phyloP scores from a whole-genome alignment of 2,329 filamentous ascomycete genomes.

The Alternaria longipes region DNA sequence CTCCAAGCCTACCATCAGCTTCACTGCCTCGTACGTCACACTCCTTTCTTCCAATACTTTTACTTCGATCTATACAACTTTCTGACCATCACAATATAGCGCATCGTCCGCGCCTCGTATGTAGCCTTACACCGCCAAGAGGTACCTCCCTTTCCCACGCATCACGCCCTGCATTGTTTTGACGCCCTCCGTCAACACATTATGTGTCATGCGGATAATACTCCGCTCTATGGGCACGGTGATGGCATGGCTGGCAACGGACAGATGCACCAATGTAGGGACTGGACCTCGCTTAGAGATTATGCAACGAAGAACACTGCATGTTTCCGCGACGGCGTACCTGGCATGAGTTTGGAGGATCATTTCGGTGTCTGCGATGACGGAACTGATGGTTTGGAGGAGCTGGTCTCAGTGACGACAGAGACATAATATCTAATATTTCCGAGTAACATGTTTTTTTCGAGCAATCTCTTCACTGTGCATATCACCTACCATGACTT shows the following conservation, averaged over 20 bases:
- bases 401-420: background rate
- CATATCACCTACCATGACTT: background rate
- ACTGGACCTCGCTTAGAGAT: conserved; percentile 25
- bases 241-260: conserved; percentile 27
- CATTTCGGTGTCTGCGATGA: conserved; percentile 14
- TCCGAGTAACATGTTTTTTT: background rate
- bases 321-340: conserved; percentile 34
- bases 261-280: conserved; percentile 24
- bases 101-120: conserved; percentile 12
- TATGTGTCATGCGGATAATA: conserved; percentile 33
- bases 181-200: conserved; percentile 27
- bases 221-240: conserved; percentile 24
- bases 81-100: background rate
- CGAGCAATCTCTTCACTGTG: background rate
- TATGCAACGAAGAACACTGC: conserved; percentile 35
- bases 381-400: conserved; percentile 15
- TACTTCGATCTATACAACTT: background rate
- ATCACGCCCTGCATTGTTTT: conserved; percentile 25
- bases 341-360: conserved; percentile 15
- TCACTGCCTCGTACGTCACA: conserved; percentile 27
- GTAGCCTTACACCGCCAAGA: conserved; percentile 7
- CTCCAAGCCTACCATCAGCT: conserved; percentile 30
- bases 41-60: background rate
- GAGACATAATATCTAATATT: background rate
- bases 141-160: conserved; percentile 10